Percentiles rank a stretch among this genome's conserved stretches.
Conservation (phyloP, 768 basidiomycete genomes). For the Pleurotus tuber-regium region DNA sequence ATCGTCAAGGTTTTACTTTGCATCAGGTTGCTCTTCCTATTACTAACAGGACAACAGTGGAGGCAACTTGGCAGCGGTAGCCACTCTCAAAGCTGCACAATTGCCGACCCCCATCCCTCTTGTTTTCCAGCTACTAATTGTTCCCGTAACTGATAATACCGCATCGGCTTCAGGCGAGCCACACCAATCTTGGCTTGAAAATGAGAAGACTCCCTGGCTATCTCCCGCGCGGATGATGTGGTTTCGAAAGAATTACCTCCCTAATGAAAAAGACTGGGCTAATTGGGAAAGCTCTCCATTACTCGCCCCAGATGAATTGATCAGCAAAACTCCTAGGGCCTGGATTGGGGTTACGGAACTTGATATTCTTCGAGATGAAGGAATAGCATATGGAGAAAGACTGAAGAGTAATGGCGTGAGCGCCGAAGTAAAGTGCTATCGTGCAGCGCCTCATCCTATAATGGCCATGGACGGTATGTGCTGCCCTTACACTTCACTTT, state of each 20-base stretch:
- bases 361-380: conserved; percentile 69
- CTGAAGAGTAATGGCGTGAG: conserved; percentile 49
- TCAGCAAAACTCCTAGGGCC: conserved; percentile 50
- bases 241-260: conserved; percentile 71
- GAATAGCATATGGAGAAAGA: conserved; percentile 59
- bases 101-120: conserved; percentile 48
- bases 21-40: background rate
- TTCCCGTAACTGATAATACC: conserved; percentile 75
- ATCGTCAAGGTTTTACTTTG: conserved; percentile 56
- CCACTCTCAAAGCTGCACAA: conserved; percentile 60
- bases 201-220: conserved; percentile 58
- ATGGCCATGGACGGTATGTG: conserved; percentile 72
- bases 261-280: conserved; percentile 53
- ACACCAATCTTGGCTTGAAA: conserved; percentile 48
- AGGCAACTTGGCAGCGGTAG: conserved; percentile 65
- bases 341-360: conserved; percentile 66
- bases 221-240: conserved; percentile 65
- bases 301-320: conserved; percentile 57
- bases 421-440: conserved; percentile 55
- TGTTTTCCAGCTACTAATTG: conserved; percentile 61
- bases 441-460: conserved; percentile 66
- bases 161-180: conserved; percentile 34
- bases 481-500: no score
- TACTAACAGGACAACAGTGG: conserved; percentile 40
- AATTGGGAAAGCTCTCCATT: conserved; percentile 72